These are phyloP conservation scores for Aspergillus spinulosporus DNA, from an alignment of 2,329 filamentous ascomycete genomes.

Conservation along the genomic window DNA sequence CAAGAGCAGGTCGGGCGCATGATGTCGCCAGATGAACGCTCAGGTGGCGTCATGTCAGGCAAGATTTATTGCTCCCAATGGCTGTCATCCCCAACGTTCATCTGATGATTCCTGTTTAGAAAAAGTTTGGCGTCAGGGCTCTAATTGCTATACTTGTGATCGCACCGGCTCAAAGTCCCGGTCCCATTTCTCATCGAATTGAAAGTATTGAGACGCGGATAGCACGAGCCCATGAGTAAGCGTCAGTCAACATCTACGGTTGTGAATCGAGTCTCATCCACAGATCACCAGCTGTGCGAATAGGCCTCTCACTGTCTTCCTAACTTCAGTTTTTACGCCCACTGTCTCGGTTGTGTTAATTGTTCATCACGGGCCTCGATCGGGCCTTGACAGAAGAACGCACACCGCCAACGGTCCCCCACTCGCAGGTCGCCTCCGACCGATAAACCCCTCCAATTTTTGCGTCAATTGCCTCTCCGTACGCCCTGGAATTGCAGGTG, in stretches of 20 bases:
- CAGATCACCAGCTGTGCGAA: no score
- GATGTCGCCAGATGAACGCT: conserved; percentile 16
- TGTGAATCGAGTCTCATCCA: background rate
- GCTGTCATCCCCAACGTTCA: conserved; percentile 10
- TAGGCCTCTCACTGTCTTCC: no score
- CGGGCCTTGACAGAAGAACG: background rate
- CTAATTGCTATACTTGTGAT: background rate
- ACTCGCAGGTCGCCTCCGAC: conserved; percentile 16
- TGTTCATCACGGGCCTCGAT: background rate
- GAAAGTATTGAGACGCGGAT: background rate
- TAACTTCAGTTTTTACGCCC: no score
- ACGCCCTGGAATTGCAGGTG: conserved; percentile 24
- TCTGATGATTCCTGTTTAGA: conserved; percentile 12
- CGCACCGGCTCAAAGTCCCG: background rate
- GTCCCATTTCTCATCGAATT: background rate
- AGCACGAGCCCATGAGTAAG: background rate
- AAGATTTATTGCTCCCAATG: background rate
- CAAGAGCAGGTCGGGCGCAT: conserved; percentile 11
- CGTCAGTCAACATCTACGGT: background rate
- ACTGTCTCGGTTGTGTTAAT: background rate
- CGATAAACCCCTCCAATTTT: conserved; percentile 30
- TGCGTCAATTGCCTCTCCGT: conserved; percentile 9
- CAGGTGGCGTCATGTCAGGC: conserved; percentile 13
- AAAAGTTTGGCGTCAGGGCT: background rate
- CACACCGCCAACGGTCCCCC: conserved; percentile 18